Percentiles rank a stretch among this genome's conserved stretches.
These are phyloP conservation scores for Dryas integrifolia DNA, from an alignment of 331 rosid genomes.

Conservation along the genomic window DNA sequence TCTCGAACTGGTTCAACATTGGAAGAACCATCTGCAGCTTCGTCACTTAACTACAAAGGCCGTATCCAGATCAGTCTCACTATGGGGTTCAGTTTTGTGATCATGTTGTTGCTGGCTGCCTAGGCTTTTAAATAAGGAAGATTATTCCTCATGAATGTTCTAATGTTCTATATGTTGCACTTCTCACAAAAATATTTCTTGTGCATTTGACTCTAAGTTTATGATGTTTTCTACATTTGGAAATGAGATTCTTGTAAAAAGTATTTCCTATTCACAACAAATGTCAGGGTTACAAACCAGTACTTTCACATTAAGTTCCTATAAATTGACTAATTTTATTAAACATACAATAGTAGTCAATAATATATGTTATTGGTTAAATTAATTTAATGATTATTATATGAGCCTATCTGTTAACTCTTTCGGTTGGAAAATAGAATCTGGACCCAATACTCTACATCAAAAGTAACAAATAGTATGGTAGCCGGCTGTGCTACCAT, in stretches of 20 bases:
- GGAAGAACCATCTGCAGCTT: constrained; percentile 38
- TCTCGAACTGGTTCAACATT: constrained; percentile 27
- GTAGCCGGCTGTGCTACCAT: not conserved
- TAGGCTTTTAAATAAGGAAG: constrained; percentile 22
- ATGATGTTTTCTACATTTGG: not conserved
- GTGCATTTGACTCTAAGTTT: not conserved
- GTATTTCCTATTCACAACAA: not conserved
- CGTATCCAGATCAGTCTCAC: constrained; percentile 28
- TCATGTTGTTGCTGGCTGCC: constrained; percentile 32
- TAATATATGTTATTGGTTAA: too few relatives aligned
- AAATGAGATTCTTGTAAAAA: not conserved
- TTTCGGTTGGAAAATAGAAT: too few relatives aligned
- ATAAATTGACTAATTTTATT: too few relatives aligned
- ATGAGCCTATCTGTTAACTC: too few relatives aligned
- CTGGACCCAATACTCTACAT: too few relatives aligned
- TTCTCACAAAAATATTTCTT: constrained; percentile 12
- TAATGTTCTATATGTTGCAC: constrained; percentile 10
- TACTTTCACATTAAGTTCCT: too few relatives aligned
- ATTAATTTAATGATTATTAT: too few relatives aligned
- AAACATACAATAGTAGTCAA: too few relatives aligned
- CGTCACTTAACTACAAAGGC: constrained; percentile 26
- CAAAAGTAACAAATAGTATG: not conserved
- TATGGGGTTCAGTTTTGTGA: constrained; percentile 29
- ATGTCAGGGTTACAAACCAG: too few relatives aligned
- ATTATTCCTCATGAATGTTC: constrained; percentile 7